These are phyloP conservation scores for Sclerotinia minor DNA, from an alignment of 2,329 filamentous ascomycete species.

Conservation along the genomic window DNA sequence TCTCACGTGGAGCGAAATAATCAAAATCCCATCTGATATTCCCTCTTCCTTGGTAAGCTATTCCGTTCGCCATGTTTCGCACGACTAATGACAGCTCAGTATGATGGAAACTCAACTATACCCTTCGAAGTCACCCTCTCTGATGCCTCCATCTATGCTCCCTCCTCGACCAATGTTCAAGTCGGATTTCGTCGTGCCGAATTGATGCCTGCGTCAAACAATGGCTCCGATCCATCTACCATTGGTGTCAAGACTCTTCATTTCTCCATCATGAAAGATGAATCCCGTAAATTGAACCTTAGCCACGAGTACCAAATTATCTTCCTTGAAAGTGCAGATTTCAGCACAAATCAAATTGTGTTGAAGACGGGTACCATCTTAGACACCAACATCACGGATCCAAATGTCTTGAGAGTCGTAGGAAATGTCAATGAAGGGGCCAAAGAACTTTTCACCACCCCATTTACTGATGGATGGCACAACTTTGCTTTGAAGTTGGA, in stretches of 20 bases:
- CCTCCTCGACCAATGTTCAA: slow-evolving; percentile 51
- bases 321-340: slow-evolving; percentile 49
- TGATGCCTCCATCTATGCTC: slow-evolving; percentile 61
- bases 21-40: slow-evolving; percentile 48
- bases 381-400: slow-evolving; percentile 32
- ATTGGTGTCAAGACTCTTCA: slow-evolving; percentile 61
- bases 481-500: slow-evolving; percentile 62
- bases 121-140: slow-evolving; percentile 33
- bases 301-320: slow-evolving; percentile 46
- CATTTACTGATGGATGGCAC: slow-evolving; percentile 56
- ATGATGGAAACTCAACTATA: slow-evolving; percentile 26
- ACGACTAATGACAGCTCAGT: slow-evolving; percentile 23
- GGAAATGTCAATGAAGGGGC: slow-evolving; percentile 48
- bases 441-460: slow-evolving; percentile 53
- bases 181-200: slow-evolving; percentile 61
- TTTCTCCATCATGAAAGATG: slow-evolving; percentile 58
- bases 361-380: slow-evolving; percentile 58
- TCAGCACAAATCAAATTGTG: slow-evolving; percentile 52
- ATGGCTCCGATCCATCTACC: slow-evolving; percentile 52
- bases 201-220: slow-evolving; percentile 50
- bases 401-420: slow-evolving; percentile 10
- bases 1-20: slow-evolving; percentile 52
- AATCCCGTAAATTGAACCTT: slow-evolving; percentile 52
- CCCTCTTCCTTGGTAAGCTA: slow-evolving; percentile 44
- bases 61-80: slow-evolving; percentile 25